These are phyloP conservation scores for Vicia faba DNA, from an alignment of 306 rosid species.

Conservation along the genomic window DNA sequence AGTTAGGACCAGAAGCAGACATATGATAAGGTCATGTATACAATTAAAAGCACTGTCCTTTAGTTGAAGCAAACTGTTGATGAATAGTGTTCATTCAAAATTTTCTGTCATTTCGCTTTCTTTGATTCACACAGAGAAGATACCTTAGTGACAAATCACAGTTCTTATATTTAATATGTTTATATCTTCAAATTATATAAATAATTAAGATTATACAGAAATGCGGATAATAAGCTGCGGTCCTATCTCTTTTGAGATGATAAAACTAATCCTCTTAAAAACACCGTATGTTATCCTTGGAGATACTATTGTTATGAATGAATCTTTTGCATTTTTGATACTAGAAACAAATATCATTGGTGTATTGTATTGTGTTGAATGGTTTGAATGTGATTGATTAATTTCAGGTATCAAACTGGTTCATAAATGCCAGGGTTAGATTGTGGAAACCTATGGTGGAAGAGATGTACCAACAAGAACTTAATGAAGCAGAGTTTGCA, in stretches of 20 bases:
- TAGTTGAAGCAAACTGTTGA: constrained; percentile 27
- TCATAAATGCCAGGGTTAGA: constrained; percentile 98
- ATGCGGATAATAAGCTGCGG: too few species aligned
- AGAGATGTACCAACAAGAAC: constrained; percentile 97
- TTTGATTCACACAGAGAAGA: constrained; percentile 30
- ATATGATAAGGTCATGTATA: constrained; percentile 3
- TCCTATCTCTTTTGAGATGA: too few species aligned
- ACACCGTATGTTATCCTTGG: too few species aligned
- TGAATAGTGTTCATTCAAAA: constrained; percentile 38
- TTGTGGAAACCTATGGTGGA: constrained; percentile 99
- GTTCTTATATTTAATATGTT: too few species aligned
- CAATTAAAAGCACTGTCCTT: constrained; percentile 19
- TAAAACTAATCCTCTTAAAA: too few species aligned
- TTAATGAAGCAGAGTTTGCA: constrained; percentile 54
- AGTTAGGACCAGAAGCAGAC: constrained; percentile 12
- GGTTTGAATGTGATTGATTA: constrained; percentile 7
- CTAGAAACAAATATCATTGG: neutral
- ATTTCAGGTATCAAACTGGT: constrained; percentile 95
- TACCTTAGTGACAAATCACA: constrained; percentile 18
- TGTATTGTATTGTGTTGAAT: neutral
- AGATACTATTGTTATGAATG: too few species aligned
- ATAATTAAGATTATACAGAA: too few species aligned
- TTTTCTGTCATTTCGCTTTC: constrained; percentile 20
- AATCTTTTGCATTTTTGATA: too few species aligned
- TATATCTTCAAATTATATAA: too few species aligned